Evolutionary conservation across 176 grass and related monocot species (phyloP).

Genomic region (Puccinellia tenuiflora): DNA sequence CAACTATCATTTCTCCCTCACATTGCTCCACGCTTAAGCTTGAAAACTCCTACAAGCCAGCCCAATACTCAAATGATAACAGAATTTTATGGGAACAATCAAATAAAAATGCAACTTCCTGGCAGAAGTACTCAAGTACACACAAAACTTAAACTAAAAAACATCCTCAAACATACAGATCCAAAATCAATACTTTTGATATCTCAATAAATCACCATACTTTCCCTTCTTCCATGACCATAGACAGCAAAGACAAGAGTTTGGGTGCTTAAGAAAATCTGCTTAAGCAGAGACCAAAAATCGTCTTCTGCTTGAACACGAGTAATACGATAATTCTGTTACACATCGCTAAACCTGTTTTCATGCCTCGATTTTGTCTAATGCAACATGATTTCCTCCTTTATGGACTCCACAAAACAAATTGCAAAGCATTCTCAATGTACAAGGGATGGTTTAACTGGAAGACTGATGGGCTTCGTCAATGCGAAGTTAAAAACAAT

Average conservation of each 20-base stretch:
- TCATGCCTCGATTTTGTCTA: not conserved
- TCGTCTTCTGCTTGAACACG: not conserved
- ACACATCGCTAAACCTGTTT: not conserved
- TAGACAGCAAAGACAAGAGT: not conserved
- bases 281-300: not conserved
- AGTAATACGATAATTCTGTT: not conserved
- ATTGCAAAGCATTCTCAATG: not conserved
- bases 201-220: not conserved
- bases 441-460: not conserved
- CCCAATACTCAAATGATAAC: constrained; percentile 5
- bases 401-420: not conserved
- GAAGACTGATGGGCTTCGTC: not conserved
- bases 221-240: not conserved
- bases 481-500: not conserved
- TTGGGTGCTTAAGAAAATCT: not conserved
- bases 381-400: not conserved
- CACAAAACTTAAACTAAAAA: not conserved
- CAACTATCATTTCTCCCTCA: constrained; percentile 55
- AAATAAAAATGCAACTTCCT: not conserved
- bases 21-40: constrained; percentile 84
- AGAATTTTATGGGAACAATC: constrained; percentile 1
- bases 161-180: not conserved
- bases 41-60: constrained; percentile 64
- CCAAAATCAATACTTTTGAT: constrained; percentile 1
- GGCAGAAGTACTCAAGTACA: constrained; percentile 1